phyloP scores from a whole-genome alignment of 1,139 yeast genomes.

The Geotrichum restrictum region DNA sequence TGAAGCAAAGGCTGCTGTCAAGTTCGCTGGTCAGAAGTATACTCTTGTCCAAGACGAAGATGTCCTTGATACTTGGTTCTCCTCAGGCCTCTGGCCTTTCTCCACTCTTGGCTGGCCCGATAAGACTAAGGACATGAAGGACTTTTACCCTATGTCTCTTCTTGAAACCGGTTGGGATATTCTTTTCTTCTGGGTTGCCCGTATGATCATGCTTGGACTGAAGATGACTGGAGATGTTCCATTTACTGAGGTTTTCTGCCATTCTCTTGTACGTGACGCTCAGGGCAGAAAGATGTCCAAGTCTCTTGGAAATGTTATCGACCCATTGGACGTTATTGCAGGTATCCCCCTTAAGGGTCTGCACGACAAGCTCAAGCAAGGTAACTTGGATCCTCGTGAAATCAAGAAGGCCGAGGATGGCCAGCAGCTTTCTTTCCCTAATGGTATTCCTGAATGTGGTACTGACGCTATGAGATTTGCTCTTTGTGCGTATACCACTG shows the following conservation, averaged over 20 bases:
- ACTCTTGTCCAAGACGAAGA: conserved; percentile 93
- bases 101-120: conserved; percentile 95
- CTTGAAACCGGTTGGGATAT: conserved; percentile 99
- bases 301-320: conserved; percentile 92
- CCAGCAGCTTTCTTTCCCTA: conserved; percentile 86
- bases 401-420: conserved; percentile 83
- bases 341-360: conserved; percentile 80
- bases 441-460: conserved; percentile 98
- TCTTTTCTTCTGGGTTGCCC: conserved; percentile 95
- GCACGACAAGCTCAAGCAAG: conserved; percentile 70
- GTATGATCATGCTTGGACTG: conserved; percentile 90
- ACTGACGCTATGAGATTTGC: conserved; percentile 98
- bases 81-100: conserved; percentile 97
- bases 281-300: conserved; percentile 99
- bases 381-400: conserved; percentile 90
- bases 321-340: conserved; percentile 87
- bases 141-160: conserved; percentile 85
- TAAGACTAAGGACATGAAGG: conserved; percentile 65
- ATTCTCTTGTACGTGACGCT: conserved; percentile 96
- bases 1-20: conserved; percentile 66
- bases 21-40: conserved; percentile 66
- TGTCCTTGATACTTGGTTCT: conserved; percentile 97
- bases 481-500: conserved; percentile 95
- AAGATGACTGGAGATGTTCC: conserved; percentile 90
- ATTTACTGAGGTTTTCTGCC: conserved; percentile 95